Base-by-base conservation (phyloP, 306 rosid species). In the Coriaria nepalensis region DNA sequence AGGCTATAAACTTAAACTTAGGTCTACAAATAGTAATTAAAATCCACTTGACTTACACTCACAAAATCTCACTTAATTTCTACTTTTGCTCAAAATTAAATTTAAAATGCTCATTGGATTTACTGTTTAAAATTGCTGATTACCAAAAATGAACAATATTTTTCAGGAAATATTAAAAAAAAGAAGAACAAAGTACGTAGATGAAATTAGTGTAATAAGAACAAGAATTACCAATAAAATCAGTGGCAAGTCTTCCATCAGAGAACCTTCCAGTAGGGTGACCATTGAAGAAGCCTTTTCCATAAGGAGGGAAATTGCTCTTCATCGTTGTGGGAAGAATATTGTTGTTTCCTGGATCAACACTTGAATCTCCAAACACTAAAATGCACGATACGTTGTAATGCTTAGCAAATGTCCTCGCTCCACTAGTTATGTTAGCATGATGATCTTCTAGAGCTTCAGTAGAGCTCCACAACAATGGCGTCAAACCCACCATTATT, bases 321-420 rank as follows among this genome's bases (percentile, higher is more conserved):
- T 85, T 81, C 67, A 64, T 15, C 5, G 55, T 20, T 7, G 95
- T 85, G 5, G n/a, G 49, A 50, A 85, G 87, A 52, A 47, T 59
- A 59, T 85, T 76, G 73, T 81, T 85, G 47, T 81, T 85, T 2
- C 95, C 93, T 13, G 95, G 69, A 63, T 85, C 93, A 39, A 85
- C 95, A 50, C 87, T 85, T 0, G 87, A 85, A 51, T 85, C 93
- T 46, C 95, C 93, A 39, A 85, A 85, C 33, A 81, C 87, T 13
- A 85, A 47, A 10, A 81, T 38, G 43, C 86, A 69, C 2, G 56
- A 45, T 39, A 74, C 57, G 10, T 78, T 81, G 45, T 61, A 35
- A 47, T 44, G 55, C 15, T 60, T 64, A 5, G 68, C 76, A 15
- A 68, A 0, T 48, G 59, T 41, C 54, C 68, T 66, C 10, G 67